Base-by-base conservation (phyloP, 2,329 filamentous ascomycete genomes). In the Chrysoporthe deuterocubensis region DNA sequence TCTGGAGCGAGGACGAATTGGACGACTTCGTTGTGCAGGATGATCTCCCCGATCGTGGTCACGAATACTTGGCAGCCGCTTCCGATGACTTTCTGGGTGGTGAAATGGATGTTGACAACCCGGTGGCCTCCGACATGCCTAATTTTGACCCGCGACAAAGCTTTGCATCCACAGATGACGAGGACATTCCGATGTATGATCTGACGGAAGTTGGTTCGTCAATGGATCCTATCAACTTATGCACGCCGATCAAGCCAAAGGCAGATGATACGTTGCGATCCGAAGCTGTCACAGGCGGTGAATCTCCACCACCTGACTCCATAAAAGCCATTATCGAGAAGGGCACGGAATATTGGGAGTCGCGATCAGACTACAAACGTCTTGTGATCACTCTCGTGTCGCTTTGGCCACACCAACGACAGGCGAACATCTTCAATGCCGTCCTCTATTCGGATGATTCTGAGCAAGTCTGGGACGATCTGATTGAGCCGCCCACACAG, bases 21-120 rank as follows among this genome's bases (percentile, higher is more conserved):
- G 77, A 79, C 4, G 77, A 81, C 57, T 89, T 90, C 69, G 76
- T 91, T 59, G 79, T 87, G 40, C 73, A 79, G 21, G 79, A 81
- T 63, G 73, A 76, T 21, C 67, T 68, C 8, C 37, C 68, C 8
- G 67, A 71, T 21, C 44, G 64, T n/a, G 69, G 62, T 2, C 37
- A 62, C 46, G 58, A 58, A 8, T 52, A 37, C 8, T 62, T 46
- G 1, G 67, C 65, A 11, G 54, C 64, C 52, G 64, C 69, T 50
- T 48, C 63, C 44, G 5, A 21, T 4, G 52, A 56, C 4, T 62
- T 46, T 9, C 61, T 68, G 34, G 71, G 71, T 57, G 60, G 18
- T 16, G 26, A 14, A 1, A 71, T 72, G 68, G 70, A 72, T 8
- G 34, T 71, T 34, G 71, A 71, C 44, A 34, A 37, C 6, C 34